phyloP scores from a whole-genome alignment of 306 rosid genomes.

The Malus asiatica region DNA sequence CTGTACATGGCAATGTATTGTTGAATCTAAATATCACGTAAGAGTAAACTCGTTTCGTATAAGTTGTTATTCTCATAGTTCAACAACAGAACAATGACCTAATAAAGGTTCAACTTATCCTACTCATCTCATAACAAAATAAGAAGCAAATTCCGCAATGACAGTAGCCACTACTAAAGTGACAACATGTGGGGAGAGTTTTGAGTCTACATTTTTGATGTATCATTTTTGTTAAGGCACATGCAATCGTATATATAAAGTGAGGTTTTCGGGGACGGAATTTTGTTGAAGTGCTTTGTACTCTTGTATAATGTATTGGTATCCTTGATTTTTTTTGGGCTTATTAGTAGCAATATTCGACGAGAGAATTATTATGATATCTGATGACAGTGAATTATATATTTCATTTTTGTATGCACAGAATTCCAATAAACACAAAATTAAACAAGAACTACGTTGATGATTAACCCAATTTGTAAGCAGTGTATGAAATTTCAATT shows the following conservation, averaged over 20 bases:
- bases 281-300: background rate
- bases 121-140: background rate
- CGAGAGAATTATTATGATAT: background rate
- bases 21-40: too few species aligned
- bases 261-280: background rate
- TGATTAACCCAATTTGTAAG: background rate
- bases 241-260: background rate
- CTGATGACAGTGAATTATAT: background rate
- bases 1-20: too few species aligned
- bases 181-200: background rate
- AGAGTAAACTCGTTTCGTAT: too few species aligned
- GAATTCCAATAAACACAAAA: background rate
- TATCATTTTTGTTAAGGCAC: too few species aligned
- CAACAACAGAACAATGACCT: too few species aligned
- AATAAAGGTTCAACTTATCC: too few species aligned
- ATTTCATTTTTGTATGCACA: background rate
- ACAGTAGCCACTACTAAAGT: background rate
- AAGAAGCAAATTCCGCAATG: background rate
- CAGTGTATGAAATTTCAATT: slow-evolving; percentile 28
- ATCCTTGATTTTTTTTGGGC: background rate
- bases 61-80: too few species aligned
- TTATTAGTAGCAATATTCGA: too few species aligned
- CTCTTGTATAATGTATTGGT: too few species aligned
- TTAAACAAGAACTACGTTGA: background rate
- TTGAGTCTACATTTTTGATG: background rate